Base-by-base conservation (phyloP, 805 yeast genomes). In the Teunomyces atbi region DNA sequence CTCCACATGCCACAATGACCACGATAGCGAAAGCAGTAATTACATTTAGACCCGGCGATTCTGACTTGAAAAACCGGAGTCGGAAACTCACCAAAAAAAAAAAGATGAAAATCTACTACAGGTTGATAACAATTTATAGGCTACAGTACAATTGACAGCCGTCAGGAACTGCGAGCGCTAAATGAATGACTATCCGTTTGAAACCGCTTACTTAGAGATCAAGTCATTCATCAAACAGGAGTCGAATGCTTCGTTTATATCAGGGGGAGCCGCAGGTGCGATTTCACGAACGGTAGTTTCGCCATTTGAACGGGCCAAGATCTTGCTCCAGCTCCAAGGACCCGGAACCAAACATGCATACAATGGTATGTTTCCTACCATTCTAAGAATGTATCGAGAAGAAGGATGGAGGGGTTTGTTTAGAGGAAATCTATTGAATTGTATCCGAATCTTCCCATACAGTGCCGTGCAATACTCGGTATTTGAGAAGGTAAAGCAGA, bases 241-340 rank as follows among this genome's bases (percentile, higher is more conserved):
- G 45, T 75, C 83, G 13, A 77, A 78, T 27, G 74, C 89, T 2
- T 81, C 90, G 3, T 74, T 86, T 32, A 48, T 85, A 6, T 77
- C 88, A 5, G 95, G 95, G 12, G 94, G 94, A 5, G 57, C 82
- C 6, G 92, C 77, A 2, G 95, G 95, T 13, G 89, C 89, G 0
- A 71, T 85, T 0, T 87, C 96, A 1, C 74, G 98, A 45, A 92
- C 98, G 0, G 89, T 86, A 1, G 97, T 91, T 5, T 88, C 97
- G 10, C 99, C 99, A 1, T 83, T 92, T 66, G 99, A 92, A 64
- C 74, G 99, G 55, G 95, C 94, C 55, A 92, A 92, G 66, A 94
- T 94, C 51, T 66, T 92, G 20, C 81, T 90, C 56, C 99, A 92
- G 66, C 82, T 94, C 29, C 97, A 92, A 65, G 94, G 87, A 8